Evolutionary conservation across 495 filamentous ascomycete species (phyloP).

Genomic region (Aspergillus biplanus): DNA sequence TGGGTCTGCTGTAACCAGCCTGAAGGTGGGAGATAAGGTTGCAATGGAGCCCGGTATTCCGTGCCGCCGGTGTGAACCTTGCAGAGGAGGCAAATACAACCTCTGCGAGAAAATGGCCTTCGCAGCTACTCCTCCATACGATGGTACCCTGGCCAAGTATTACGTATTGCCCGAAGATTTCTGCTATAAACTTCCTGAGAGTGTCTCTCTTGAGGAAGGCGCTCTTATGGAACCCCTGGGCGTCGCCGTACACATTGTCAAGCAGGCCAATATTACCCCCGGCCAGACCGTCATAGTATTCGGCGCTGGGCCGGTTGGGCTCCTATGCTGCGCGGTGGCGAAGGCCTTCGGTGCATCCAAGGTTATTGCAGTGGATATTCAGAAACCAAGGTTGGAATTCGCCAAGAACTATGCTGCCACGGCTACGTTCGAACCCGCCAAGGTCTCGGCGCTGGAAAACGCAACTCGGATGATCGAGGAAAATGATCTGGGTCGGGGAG

Average conservation of each 20-base stretch:
- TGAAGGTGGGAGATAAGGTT: conserved; percentile 53
- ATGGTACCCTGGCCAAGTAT: conserved; percentile 59
- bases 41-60: conserved; percentile 59
- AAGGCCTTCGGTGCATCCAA: conserved; percentile 55
- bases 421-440: conserved; percentile 44
- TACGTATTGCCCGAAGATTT: conserved; percentile 59
- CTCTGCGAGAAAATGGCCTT: conserved; percentile 56
- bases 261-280: conserved; percentile 46
- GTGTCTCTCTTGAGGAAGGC: conserved; percentile 52
- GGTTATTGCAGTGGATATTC: conserved; percentile 60
- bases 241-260: conserved; percentile 58
- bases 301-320: conserved; percentile 58
- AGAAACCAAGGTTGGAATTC: conserved; percentile 53
- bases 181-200: conserved; percentile 55
- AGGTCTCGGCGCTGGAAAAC: conserved; percentile 41
- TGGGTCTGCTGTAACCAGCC: conserved; percentile 54
- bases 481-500: conserved; percentile 51
- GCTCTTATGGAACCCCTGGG: conserved; percentile 59
- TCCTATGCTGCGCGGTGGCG: conserved; percentile 57
- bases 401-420: conserved; percentile 52
- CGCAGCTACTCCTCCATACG: conserved; percentile 57
- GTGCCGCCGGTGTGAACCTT: conserved; percentile 56
- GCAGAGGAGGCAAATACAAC: conserved; percentile 57
- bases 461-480: conserved; percentile 45
- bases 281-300: conserved; percentile 58